These are phyloP conservation scores for Rhodotorula sp. DNA, from an alignment of 1,284 basidiomycete genomes.

Conservation along the genomic window DNA sequence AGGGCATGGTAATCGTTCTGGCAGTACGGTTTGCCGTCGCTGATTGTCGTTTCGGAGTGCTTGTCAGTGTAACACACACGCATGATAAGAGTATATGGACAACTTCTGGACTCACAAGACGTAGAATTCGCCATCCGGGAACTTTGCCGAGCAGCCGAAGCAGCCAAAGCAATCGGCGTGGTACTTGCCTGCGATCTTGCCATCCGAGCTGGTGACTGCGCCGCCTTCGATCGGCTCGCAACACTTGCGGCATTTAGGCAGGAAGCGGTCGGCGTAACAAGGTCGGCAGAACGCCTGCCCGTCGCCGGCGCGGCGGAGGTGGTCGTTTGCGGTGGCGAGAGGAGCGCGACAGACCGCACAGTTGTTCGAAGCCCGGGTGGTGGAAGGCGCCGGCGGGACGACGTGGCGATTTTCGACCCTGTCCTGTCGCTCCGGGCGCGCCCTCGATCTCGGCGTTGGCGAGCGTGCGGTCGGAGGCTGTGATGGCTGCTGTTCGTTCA, in stretches of 20 bases:
- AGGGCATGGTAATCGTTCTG: slow-evolving; percentile 44
- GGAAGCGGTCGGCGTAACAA: slow-evolving; percentile 45
- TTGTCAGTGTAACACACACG: background rate
- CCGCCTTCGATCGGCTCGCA: slow-evolving; percentile 42
- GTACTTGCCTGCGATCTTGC: slow-evolving; percentile 46
- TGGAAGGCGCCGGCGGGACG: no score
- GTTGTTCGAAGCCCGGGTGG: background rate
- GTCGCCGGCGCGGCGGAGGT: slow-evolving; percentile 19
- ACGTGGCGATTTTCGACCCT: background rate
- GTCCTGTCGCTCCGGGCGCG: background rate
- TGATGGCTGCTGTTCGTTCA: background rate
- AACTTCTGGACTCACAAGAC: slow-evolving; percentile 30
- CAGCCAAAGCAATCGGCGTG: slow-evolving; percentile 33
- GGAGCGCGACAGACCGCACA: slow-evolving; percentile 22
- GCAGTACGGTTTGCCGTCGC: slow-evolving; percentile 44
- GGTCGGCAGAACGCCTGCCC: slow-evolving; percentile 39
- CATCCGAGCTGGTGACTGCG: slow-evolving; percentile 44
- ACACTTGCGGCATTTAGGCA: slow-evolving; percentile 47
- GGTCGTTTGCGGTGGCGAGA: background rate
- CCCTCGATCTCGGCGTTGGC: background rate
- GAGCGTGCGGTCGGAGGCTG: background rate
- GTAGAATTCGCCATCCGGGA: slow-evolving; percentile 46
- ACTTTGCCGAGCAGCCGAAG: slow-evolving; percentile 41
- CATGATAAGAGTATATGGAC: background rate
- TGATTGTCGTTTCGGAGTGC: background rate